phyloP scores from a whole-genome alignment of 2,329 filamentous ascomycete species.

The Penicillium psychrosexuale region DNA sequence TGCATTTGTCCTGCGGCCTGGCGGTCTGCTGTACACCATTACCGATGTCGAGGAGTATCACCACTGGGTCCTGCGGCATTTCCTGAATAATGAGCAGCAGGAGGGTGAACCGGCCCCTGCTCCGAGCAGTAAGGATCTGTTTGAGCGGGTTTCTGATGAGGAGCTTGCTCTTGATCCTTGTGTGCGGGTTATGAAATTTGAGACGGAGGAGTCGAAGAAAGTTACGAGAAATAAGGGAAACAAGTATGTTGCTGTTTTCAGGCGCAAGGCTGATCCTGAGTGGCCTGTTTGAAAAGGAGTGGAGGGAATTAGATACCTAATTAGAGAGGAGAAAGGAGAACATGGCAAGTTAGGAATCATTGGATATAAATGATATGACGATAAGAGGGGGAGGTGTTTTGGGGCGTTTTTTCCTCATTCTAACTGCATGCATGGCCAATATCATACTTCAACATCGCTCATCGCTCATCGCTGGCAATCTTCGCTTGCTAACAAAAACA shows the following conservation, averaged over 20 bases:
- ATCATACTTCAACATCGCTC: conserved; percentile 6
- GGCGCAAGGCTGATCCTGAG: conserved; percentile 72
- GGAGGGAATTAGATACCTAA: neutral
- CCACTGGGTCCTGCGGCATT: conserved; percentile 86
- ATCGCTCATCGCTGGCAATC: conserved; percentile 4
- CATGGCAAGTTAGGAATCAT: neutral
- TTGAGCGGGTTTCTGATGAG: conserved; percentile 65
- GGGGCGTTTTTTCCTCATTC: conserved; percentile 10
- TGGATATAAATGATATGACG: neutral
- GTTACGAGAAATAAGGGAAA: conserved; percentile 83
- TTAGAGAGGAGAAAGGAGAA: neutral
- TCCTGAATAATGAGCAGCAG: conserved; percentile 58
- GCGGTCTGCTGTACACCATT: conserved; percentile 90
- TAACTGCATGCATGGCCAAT: conserved; percentile 21
- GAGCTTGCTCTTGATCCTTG: conserved; percentile 57
- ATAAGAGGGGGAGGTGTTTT: conserved; percentile 9
- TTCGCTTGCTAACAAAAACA: conserved; percentile 11
- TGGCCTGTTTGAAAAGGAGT: conserved; percentile 51
- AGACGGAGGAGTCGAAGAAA: conserved; percentile 98
- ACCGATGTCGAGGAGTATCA: conserved; percentile 96
- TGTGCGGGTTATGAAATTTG: conserved; percentile 62
- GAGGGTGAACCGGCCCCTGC: conserved; percentile 68
- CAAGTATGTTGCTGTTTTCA: conserved; percentile 88
- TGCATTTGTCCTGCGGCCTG: conserved; percentile 77
- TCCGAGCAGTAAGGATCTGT: conserved; percentile 62